Conservation (phyloP, 768 basidiomycete genomes). For the Auriscalpium vulgare region DNA sequence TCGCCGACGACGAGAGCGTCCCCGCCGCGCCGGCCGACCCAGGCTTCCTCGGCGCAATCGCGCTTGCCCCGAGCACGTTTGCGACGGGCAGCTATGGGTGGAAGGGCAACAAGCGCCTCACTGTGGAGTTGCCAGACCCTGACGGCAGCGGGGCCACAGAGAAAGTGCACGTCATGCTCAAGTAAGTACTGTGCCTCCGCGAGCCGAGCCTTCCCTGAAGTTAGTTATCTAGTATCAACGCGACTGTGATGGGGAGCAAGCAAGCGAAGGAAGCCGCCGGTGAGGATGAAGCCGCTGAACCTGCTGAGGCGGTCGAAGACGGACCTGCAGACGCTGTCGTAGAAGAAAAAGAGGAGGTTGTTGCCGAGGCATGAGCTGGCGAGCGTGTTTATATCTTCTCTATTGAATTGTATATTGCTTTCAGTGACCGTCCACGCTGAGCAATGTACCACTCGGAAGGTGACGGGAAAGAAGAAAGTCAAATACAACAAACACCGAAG, state of each 20-base stretch:
- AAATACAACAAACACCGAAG: too few relatives aligned
- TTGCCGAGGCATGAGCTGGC: background rate
- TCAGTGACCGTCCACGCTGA: too few relatives aligned
- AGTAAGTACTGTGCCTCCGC: constrained; percentile 38
- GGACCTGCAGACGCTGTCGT: background rate
- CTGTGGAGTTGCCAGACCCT: constrained; percentile 49
- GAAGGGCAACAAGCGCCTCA: constrained; percentile 68
- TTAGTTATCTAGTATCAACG: constrained; percentile 52
- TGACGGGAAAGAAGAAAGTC: too few relatives aligned
- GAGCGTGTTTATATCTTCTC: too few relatives aligned
- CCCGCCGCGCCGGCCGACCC: constrained; percentile 38
- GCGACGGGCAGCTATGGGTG: constrained; percentile 77
- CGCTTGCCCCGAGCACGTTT: constrained; percentile 53
- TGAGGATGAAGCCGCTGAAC: constrained; percentile 24
- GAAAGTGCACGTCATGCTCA: constrained; percentile 66
- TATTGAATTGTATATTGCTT: too few relatives aligned
- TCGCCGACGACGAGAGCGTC: constrained; percentile 27
- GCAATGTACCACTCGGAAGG: too few relatives aligned
- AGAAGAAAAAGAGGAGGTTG: background rate
- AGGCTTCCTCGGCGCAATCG: constrained; percentile 51
- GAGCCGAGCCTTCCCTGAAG: background rate
- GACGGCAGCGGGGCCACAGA: constrained; percentile 44
- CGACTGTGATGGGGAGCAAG: constrained; percentile 68
- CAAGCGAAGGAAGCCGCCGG: constrained; percentile 33
- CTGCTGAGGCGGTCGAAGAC: constrained; percentile 16